These are phyloP conservation scores for Lithocarpus polystachyus DNA, from an alignment of 306 rosid genomes.

Conservation along the genomic window DNA sequence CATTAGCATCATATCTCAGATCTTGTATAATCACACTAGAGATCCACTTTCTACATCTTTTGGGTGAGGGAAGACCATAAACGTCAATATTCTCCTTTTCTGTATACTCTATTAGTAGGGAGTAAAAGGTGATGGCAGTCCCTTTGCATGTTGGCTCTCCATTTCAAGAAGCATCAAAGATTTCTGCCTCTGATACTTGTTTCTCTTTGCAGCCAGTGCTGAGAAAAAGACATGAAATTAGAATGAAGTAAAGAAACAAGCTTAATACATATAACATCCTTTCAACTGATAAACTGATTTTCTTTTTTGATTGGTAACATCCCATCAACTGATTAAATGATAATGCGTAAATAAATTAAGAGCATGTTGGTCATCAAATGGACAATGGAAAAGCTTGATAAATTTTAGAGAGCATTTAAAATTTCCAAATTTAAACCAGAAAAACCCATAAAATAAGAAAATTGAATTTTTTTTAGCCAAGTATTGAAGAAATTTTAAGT, in stretches of 20 bases:
- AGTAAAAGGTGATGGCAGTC: constrained; percentile 54
- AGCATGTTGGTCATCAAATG: too few relatives aligned
- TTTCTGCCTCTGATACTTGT: constrained; percentile 83
- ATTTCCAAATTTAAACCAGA: too few relatives aligned
- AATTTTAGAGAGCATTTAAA: too few relatives aligned
- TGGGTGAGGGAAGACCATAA: not conserved
- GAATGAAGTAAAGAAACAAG: constrained; percentile 7
- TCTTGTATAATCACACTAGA: not conserved
- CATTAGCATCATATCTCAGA: not conserved
- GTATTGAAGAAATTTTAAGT: too few relatives aligned
- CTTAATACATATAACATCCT: not conserved
- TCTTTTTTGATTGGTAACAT: too few relatives aligned
- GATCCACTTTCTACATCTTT: not conserved
- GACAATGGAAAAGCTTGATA: too few relatives aligned
- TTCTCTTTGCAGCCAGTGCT: constrained; percentile 91
- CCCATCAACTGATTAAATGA: not conserved
- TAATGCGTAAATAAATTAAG: too few relatives aligned
- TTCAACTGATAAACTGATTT: not conserved
- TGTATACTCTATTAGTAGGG: constrained; percentile 22
- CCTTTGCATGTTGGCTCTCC: constrained; percentile 98
- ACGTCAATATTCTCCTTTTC: not conserved
- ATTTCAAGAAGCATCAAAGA: constrained; percentile 88
- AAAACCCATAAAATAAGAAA: too few relatives aligned
- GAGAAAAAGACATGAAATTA: constrained; percentile 25
- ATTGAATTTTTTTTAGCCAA: too few relatives aligned